Conservation (phyloP, 225 moss, liverwort and hornwort genomes). For the Asterella californica region DNA sequence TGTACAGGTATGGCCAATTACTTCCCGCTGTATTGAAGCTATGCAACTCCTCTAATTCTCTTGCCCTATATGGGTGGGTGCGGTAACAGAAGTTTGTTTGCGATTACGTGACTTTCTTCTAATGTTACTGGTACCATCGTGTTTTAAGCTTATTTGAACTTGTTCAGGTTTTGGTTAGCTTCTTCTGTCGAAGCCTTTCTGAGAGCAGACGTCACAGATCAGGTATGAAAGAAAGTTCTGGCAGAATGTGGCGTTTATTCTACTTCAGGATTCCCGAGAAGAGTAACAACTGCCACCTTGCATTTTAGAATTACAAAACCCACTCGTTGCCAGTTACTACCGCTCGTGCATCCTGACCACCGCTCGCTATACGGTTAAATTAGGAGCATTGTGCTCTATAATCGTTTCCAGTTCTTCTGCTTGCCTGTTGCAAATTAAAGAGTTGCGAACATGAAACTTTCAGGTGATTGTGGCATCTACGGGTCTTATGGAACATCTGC, state of each 20-base stretch:
- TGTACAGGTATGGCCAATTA: constrained; percentile 43
- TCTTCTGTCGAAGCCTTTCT: constrained; percentile 75
- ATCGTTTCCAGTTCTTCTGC: not conserved
- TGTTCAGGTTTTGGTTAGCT: constrained; percentile 69
- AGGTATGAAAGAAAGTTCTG: constrained; percentile 39
- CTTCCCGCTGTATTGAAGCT: constrained; percentile 2
- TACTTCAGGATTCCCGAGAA: not conserved
- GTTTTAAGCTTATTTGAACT: not conserved
- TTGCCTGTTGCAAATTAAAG: not conserved
- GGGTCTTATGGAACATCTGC: constrained; percentile 71
- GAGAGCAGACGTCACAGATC: constrained; percentile 57
- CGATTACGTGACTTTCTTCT: not conserved
- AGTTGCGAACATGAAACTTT: not conserved
- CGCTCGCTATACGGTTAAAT: no score
- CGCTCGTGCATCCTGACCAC: no score
- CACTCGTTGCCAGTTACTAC: no score
- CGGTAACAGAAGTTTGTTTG: not conserved
- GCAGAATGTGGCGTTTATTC: not conserved
- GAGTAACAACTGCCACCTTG: no score
- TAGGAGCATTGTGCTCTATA: no score
- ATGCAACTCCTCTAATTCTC: not conserved
- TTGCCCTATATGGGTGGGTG: not conserved
- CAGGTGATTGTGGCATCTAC: constrained; percentile 61
- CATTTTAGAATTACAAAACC: no score
- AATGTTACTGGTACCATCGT: no score